Percentiles rank a stretch among this genome's conserved stretches.
phyloP scores from a whole-genome alignment of 1,284 basidiomycete genomes.

The Trametes pubescens region DNA sequence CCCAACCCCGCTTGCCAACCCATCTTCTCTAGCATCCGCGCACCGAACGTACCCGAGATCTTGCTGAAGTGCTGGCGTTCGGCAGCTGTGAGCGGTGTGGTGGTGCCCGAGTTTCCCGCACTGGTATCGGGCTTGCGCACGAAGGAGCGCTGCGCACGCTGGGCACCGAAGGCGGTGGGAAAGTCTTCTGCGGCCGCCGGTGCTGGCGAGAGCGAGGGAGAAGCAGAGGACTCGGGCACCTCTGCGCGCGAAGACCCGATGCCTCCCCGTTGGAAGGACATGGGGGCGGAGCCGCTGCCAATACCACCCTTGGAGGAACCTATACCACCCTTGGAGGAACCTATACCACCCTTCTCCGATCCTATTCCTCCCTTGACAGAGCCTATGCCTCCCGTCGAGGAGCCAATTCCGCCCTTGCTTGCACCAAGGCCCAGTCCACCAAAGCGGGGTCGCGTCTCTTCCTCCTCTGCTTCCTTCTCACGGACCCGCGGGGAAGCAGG shows the following conservation, averaged over 20 bases:
- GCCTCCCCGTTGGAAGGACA: slow-evolving; percentile 52
- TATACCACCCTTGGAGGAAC: slow-evolving; percentile 42
- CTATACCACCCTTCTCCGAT: slow-evolving; percentile 41
- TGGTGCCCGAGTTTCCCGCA: slow-evolving; percentile 53
- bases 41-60: slow-evolving; percentile 80
- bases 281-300: slow-evolving; percentile 27
- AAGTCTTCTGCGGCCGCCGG: slow-evolving; percentile 42
- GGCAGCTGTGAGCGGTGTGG: slow-evolving; percentile 62
- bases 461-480: slow-evolving; percentile 59
- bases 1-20: slow-evolving; percentile 91
- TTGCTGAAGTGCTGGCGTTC: slow-evolving; percentile 86
- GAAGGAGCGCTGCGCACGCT: slow-evolving; percentile 60
- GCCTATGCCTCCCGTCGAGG: slow-evolving; percentile 42
- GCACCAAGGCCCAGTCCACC: slow-evolving; percentile 52
- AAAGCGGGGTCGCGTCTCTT: slow-evolving; percentile 48
- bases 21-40: slow-evolving; percentile 92
- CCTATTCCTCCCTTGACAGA: slow-evolving; percentile 36
- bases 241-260: slow-evolving; percentile 51
- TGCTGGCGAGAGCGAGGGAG: slow-evolving; percentile 42
- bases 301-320: slow-evolving; percentile 43
- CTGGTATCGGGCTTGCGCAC: slow-evolving; percentile 55
- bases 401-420: slow-evolving; percentile 35
- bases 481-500: slow-evolving; percentile 61
- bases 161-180: slow-evolving; percentile 55
- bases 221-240: slow-evolving; percentile 44